Evolutionary conservation across 768 basidiomycete species (phyloP).

Genomic region (Coprinopsis sp.): DNA sequence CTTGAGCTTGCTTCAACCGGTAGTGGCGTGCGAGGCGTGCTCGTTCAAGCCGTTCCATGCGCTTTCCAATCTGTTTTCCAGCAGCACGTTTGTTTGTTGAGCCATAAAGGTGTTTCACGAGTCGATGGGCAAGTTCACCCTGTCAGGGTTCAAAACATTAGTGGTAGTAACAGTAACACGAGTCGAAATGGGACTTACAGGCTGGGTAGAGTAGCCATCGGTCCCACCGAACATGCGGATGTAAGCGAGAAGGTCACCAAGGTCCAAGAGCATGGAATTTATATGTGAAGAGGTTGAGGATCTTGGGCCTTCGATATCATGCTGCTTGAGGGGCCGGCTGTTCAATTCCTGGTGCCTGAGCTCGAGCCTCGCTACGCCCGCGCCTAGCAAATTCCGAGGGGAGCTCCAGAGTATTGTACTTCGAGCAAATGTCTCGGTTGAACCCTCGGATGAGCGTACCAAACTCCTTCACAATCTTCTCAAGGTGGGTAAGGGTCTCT

Average conservation of each 20-base stretch:
- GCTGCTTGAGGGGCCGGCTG: conserved; percentile 17
- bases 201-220: conserved; percentile 37
- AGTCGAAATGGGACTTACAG: conserved; percentile 20
- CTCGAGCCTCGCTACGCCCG: conserved; percentile 18
- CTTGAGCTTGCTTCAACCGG: not conserved
- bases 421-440: conserved; percentile 17
- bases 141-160: conserved; percentile 14
- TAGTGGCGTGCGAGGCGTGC: not conserved
- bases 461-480: conserved; percentile 21
- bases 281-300: conserved; percentile 28
- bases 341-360: conserved; percentile 24
- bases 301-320: conserved; percentile 27
- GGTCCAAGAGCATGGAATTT: conserved; percentile 37
- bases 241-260: conserved; percentile 29
- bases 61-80: conserved; percentile 30
- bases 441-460: conserved; percentile 30
- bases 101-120: conserved; percentile 33
- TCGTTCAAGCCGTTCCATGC: not conserved
- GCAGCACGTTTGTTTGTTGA: conserved; percentile 30
- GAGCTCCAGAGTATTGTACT: conserved; percentile 30
- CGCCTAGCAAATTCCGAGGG: conserved; percentile 34
- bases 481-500: conserved; percentile 19
- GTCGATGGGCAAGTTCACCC: conserved; percentile 40
- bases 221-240: conserved; percentile 31
- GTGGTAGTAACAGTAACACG: not conserved